Evolutionary conservation across 768 basidiomycete genomes (phyloP).

Genomic region (Boletus rubescentipes): DNA sequence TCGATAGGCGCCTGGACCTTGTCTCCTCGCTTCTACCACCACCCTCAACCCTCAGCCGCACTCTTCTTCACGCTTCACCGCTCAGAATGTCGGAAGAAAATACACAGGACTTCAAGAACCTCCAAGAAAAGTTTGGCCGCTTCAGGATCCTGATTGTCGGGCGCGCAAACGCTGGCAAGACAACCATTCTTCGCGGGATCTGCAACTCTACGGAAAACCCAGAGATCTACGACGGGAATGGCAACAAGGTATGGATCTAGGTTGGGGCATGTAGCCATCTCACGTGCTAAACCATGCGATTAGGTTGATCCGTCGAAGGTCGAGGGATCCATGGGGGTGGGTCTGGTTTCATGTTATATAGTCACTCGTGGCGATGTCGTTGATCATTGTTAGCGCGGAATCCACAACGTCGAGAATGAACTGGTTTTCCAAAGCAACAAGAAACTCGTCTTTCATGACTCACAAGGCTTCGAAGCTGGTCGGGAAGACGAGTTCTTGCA

Average conservation of each 20-base stretch:
- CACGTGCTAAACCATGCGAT: not conserved
- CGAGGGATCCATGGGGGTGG: not conserved
- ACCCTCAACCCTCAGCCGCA: no score
- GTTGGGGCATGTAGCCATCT: not conserved
- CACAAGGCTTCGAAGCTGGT: constrained; percentile 3
- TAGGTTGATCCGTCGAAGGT: not conserved
- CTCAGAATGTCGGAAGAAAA: no score
- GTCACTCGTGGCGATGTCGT: not conserved
- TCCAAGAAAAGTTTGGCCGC: no score
- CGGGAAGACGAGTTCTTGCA: not conserved
- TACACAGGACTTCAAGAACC: no score
- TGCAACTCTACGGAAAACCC: not conserved
- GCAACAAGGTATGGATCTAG: not conserved
- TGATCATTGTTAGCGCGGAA: not conserved
- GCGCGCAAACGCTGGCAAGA: not conserved
- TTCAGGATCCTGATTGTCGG: not conserved
- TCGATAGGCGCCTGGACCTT: no score
- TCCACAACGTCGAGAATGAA: not conserved
- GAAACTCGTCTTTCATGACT: constrained; percentile 1
- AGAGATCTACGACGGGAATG: not conserved
- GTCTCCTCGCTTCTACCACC: no score
- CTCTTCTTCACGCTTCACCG: no score
- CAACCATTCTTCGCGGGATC: not conserved
- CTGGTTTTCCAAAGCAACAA: not conserved
- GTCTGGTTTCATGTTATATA: not conserved